These are phyloP conservation scores for Hypoxylon trugodes DNA, from an alignment of 495 filamentous ascomycete species.

Conservation along the genomic window DNA sequence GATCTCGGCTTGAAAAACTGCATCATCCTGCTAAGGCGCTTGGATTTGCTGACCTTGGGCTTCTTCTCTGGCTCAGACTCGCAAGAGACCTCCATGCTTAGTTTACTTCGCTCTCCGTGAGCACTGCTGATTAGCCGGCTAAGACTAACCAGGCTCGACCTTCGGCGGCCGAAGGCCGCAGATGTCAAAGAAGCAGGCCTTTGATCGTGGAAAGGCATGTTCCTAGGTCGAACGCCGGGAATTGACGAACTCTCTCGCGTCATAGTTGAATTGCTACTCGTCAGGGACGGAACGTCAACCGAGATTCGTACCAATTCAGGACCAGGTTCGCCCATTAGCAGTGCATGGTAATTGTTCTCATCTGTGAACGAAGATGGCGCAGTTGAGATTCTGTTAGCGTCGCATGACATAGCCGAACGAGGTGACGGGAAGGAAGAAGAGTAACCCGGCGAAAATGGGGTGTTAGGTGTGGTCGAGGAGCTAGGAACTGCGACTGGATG, in stretches of 20 bases:
- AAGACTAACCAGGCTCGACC: slow-evolving; percentile 84
- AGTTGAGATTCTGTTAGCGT: slow-evolving; percentile 74
- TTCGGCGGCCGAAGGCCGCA: slow-evolving; percentile 72
- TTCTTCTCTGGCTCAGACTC: slow-evolving; percentile 68
- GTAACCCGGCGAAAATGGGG: slow-evolving; percentile 60
- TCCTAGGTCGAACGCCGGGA: slow-evolving; percentile 42
- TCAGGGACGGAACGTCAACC: slow-evolving; percentile 85
- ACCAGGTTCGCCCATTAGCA: slow-evolving; percentile 68
- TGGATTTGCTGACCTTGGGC: slow-evolving; percentile 72
- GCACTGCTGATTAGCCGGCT: slow-evolving; percentile 83
- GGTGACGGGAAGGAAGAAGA: slow-evolving; percentile 65
- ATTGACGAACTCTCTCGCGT: slow-evolving; percentile 68
- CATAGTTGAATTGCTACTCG: slow-evolving; percentile 86
- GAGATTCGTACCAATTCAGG: slow-evolving; percentile 72
- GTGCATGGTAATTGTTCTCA: slow-evolving; percentile 67
- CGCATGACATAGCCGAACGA: slow-evolving; percentile 70
- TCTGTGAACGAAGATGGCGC: slow-evolving; percentile 75
- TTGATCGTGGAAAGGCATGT: slow-evolving; percentile 60
- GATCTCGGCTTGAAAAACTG: slow-evolving; percentile 78
- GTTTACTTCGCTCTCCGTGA: slow-evolving; percentile 80
- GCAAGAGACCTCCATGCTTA: slow-evolving; percentile 71
- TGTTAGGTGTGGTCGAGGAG: slow-evolving; percentile 59
- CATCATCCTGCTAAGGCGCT: slow-evolving; percentile 80
- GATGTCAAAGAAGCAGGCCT: slow-evolving; percentile 76
- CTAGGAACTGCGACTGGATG: slow-evolving; percentile 54